Percentiles rank a stretch among this genome's conserved stretches.
phyloP scores from a whole-genome alignment of 2,329 filamentous ascomycete genomes.

The Tolypocladium pustulatum region DNA sequence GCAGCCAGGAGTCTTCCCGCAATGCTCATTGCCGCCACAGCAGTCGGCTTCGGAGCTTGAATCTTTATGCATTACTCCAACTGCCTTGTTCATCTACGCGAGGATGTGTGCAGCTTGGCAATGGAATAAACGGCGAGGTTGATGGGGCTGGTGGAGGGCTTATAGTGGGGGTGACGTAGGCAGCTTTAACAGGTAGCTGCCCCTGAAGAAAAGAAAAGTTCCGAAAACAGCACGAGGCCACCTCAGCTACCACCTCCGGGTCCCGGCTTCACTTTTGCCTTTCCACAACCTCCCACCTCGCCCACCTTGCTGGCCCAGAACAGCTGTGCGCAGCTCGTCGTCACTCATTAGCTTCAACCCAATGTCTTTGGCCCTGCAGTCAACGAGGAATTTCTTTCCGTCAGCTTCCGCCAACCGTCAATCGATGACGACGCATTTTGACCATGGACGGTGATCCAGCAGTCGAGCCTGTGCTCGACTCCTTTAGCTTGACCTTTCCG shows the following conservation, averaged over 20 bases:
- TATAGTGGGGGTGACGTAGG: neutral
- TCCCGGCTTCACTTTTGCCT: neutral
- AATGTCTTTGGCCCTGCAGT: neutral
- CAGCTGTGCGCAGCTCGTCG: neutral
- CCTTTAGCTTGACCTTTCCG: conserved; percentile 78
- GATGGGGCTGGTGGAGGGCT: neutral
- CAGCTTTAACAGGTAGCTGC: neutral
- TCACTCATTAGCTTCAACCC: neutral
- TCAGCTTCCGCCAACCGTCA: neutral
- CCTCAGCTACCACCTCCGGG: neutral
- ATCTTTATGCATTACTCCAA: too few relatives aligned
- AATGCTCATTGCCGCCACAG: too few relatives aligned
- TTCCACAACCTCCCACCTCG: conserved; percentile 1
- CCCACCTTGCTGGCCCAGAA: neutral
- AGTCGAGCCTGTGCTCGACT: conserved; percentile 64
- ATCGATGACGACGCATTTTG: conserved; percentile 5
- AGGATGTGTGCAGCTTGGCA: neutral
- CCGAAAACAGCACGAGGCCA: neutral
- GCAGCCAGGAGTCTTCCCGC: too few relatives aligned
- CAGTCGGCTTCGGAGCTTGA: too few relatives aligned
- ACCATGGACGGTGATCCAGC: conserved; percentile 65
- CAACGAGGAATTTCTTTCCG: neutral
- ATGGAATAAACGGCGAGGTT: neutral
- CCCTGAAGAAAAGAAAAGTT: neutral
- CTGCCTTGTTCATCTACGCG: too few relatives aligned